A percentile compares a stretch with the other conserved stretches of the same genome.
Conservation (phyloP, 2,329 filamentous ascomycete genomes). For the Colletotrichum somersetense region DNA sequence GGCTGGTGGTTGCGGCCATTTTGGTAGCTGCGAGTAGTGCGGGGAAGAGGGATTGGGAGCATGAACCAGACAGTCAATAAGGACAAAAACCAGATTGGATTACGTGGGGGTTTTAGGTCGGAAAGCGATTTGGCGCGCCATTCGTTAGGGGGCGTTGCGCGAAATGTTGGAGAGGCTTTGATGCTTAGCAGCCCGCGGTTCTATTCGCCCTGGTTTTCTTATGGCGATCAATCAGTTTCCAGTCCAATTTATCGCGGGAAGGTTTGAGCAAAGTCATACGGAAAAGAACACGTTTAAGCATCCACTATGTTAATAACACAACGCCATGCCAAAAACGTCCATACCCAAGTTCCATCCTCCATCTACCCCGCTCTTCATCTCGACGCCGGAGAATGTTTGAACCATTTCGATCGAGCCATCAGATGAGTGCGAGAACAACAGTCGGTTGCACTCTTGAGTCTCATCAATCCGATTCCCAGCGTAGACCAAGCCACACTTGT, state of each 20-base stretch:
- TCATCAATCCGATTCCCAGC: neutral
- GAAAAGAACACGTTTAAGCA: too few species aligned
- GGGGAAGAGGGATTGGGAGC: slow-evolving; percentile 9
- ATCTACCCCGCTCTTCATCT: slow-evolving; percentile 6
- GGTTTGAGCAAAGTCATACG: neutral
- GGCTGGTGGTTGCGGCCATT: slow-evolving; percentile 10
- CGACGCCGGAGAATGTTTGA: neutral
- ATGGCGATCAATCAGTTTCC: neutral
- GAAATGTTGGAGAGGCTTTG: neutral
- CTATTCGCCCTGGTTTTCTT: neutral
- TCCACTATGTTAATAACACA: neutral
- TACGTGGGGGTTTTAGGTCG: slow-evolving; percentile 43
- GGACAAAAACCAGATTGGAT: slow-evolving; percentile 44
- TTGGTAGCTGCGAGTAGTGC: slow-evolving; percentile 9
- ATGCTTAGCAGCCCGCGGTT: slow-evolving; percentile 6
- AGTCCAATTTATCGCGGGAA: neutral
- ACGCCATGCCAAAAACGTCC: neutral
- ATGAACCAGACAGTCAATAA: slow-evolving; percentile 49
- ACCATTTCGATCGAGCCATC: neutral
- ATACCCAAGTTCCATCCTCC: neutral
- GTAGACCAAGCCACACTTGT: neutral
- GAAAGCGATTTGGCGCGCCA: neutral
- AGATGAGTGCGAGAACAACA: neutral
- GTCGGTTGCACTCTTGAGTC: neutral
- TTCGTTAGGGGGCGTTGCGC: neutral